phyloP scores from a whole-genome alignment of 1,284 basidiomycete genomes.

The Termitomyces sp. region DNA sequence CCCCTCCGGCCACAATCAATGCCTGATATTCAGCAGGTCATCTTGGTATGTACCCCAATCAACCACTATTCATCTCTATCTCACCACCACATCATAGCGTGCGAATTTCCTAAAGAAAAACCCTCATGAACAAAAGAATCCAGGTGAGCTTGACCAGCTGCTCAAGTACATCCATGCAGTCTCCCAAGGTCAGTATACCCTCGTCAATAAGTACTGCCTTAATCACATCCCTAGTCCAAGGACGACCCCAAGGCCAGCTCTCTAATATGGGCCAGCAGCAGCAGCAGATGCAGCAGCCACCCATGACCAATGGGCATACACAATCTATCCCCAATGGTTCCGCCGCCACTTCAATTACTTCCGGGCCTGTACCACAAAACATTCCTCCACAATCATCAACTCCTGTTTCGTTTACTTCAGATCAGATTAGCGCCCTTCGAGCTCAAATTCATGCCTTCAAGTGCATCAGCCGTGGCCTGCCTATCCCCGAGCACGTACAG shows the following conservation, averaged over 20 bases:
- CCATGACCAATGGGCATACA: slow-evolving; percentile 40
- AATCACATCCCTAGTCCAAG: slow-evolving; percentile 19
- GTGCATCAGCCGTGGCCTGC: slow-evolving; percentile 72
- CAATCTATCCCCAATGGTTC: slow-evolving; percentile 31
- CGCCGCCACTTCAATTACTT: slow-evolving; percentile 27
- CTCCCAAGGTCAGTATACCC: slow-evolving; percentile 30
- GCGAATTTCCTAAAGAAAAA: slow-evolving; percentile 44
- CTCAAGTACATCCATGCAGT: slow-evolving; percentile 39
- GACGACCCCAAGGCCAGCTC: slow-evolving; percentile 23
- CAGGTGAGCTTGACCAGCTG: slow-evolving; percentile 40
- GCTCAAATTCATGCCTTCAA: slow-evolving; percentile 91
- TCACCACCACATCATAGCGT: slow-evolving; percentile 29
- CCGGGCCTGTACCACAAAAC: slow-evolving; percentile 34
- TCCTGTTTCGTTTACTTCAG: slow-evolving; percentile 76
- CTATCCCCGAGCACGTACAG: slow-evolving; percentile 78
- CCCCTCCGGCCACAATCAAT: slow-evolving; percentile 24
- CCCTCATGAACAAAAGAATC: slow-evolving; percentile 41
- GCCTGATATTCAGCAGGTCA: slow-evolving; percentile 34
- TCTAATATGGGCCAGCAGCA: slow-evolving; percentile 21
- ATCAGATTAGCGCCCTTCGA: slow-evolving; percentile 82
- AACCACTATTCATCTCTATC: slow-evolving; percentile 10
- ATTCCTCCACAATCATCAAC: slow-evolving; percentile 41
- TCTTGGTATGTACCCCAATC: slow-evolving; percentile 27
- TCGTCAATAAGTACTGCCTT: slow-evolving; percentile 6
- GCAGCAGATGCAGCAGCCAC: slow-evolving; percentile 25